phyloP scores from a whole-genome alignment of 495 filamentous ascomycete genomes.

The Lasiosphaeriaceae sp. region DNA sequence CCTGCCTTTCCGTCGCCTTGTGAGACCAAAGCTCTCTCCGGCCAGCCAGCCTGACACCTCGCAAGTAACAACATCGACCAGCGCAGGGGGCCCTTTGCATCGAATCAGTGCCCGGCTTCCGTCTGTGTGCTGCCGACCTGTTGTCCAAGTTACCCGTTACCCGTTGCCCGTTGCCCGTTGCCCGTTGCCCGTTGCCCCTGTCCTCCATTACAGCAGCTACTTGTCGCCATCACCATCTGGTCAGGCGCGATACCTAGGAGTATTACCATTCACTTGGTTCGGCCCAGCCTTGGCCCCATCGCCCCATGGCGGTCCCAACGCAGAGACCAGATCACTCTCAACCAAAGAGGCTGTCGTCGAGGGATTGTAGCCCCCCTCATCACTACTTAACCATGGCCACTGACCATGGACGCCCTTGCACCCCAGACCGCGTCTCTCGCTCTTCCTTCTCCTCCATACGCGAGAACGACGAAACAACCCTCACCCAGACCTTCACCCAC shows the following conservation, averaged over 20 bases:
- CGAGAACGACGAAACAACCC: constrained; percentile 42
- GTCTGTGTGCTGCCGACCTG: background rate
- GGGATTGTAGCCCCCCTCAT: constrained; percentile 16
- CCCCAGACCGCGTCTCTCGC: constrained; percentile 41
- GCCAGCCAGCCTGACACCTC: too few relatives aligned
- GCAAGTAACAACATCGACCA: constrained; percentile 5
- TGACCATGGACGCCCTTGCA: constrained; percentile 14
- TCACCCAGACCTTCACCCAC: constrained; percentile 70
- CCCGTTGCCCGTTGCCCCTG: background rate
- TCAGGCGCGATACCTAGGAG: constrained; percentile 17
- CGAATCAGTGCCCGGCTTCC: constrained; percentile 10
- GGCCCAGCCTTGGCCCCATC: constrained; percentile 11
- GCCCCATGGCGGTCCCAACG: constrained; percentile 23
- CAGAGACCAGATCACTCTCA: constrained; percentile 20
- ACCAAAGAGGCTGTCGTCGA: constrained; percentile 5
- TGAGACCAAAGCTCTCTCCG: constrained; percentile 20
- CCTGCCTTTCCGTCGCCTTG: constrained; percentile 15
- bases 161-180: background rate
- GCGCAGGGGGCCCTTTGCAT: constrained; percentile 7
- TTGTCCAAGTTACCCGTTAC: background rate
- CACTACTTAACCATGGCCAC: constrained; percentile 29
- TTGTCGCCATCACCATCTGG: constrained; percentile 23
- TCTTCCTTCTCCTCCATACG: constrained; percentile 57
- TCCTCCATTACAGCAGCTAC: constrained; percentile 1
- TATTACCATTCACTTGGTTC: background rate